Base-by-base conservation (phyloP, 2,329 filamentous ascomycete species). In the Cadophora sp. region DNA sequence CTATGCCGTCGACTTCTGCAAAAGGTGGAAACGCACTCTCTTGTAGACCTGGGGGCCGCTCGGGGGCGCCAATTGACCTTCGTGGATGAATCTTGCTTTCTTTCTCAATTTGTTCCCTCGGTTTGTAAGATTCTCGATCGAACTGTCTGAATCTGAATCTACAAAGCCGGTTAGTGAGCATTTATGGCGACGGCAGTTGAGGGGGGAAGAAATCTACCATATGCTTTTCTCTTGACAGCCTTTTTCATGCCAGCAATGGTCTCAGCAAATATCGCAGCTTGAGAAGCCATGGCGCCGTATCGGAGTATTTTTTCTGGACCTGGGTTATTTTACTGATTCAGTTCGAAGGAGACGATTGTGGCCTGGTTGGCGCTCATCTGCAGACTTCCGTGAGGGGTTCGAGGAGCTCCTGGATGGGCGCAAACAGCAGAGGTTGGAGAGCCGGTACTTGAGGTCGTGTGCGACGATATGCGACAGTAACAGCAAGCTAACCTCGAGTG, bases 101-200 rank as follows among this genome's bases (percentile, higher is more conserved):
- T 88, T 91, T 82, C 94, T 92, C 55, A 95, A 83, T 78, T 94
- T 95, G 79, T 93, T 88, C 68, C 91, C 91, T 75, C 91, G 89
- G 78, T 94, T 94, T 66, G 88, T 90, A 73, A 86, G 86, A 73
- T 86, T 84, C 68, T 89, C 85, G 73, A 93, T 89, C 64, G 88
- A 86, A 68, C 89, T 88, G 78, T 95, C 92, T 66, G 91, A 92
- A 77, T 94, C 92, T 73, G 89, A 92, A 69, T 93, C 92, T 94
- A 79, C 47, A 65, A 62, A 55, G 64, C 71, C 55, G 47, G 55
- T 62, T 64, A 20, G 51, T 73, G 61, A 71, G 69, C 47, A 56
- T 64, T 47, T 59, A 77, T 75, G 69, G 76, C 72, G 66, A 63
- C 36, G 22, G 13, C 16, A 58, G 47, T n/a, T 59, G 58, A 67